These are phyloP conservation scores for Leishmania gerbilli DNA, from an alignment of 208 protist genomes.

Conservation along the genomic window DNA sequence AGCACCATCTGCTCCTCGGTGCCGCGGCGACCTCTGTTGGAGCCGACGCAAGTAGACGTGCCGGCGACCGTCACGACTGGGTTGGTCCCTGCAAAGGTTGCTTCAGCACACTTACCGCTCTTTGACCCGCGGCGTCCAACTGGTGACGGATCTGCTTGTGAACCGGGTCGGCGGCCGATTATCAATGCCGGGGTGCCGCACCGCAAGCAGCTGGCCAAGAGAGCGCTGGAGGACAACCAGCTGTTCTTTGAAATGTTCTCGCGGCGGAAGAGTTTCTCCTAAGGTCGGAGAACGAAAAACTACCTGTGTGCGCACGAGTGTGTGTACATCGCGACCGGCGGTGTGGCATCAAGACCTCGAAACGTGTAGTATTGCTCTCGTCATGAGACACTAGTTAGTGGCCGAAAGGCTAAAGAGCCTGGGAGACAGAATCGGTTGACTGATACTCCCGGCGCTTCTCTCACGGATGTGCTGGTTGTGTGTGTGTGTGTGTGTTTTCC, in stretches of 20 bases:
- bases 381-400: background rate
- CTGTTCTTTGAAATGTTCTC: constrained; percentile 46
- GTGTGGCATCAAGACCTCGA: background rate
- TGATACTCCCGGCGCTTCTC: background rate
- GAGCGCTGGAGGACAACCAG: constrained; percentile 73
- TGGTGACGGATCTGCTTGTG: background rate
- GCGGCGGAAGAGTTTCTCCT: constrained; percentile 3
- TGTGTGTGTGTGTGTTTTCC: too few species aligned
- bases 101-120: background rate
- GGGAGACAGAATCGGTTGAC: background rate
- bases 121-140: background rate
- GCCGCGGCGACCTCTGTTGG: constrained; percentile 10
- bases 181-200: constrained; percentile 43
- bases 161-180: constrained; percentile 26
- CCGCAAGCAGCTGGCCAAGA: constrained; percentile 61
- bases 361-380: background rate
- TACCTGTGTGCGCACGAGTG: background rate
- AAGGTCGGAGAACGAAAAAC: background rate
- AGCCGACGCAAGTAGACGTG: constrained; percentile 4
- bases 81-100: background rate
- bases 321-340: background rate
- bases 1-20: background rate
- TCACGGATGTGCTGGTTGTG: background rate
- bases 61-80: background rate
- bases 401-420: background rate